These are phyloP conservation scores for Aspergillus bertholletiae DNA, from an alignment of 495 filamentous ascomycete genomes.

Conservation along the genomic window DNA sequence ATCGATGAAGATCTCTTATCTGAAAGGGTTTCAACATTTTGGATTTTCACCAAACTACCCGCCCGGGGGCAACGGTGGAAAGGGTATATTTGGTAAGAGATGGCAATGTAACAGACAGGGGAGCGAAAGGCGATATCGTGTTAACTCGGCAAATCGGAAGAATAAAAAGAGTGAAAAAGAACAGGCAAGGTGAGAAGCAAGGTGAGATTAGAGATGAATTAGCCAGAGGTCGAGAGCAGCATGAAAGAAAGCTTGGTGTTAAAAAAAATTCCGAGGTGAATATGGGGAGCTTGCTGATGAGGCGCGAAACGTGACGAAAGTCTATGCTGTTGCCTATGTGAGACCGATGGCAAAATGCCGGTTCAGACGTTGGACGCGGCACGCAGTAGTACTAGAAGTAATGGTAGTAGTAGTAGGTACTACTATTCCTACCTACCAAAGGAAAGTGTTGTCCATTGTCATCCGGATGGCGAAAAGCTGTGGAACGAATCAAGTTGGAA, in stretches of 20 bases:
- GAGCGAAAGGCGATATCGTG: not conserved
- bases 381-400: too few species aligned
- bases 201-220: not conserved
- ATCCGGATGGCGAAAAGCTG: not conserved
- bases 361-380: too few species aligned
- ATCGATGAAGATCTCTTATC: slow-evolving; percentile 35
- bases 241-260: slow-evolving; percentile 4
- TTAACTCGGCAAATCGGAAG: not conserved
- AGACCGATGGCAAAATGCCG: not conserved
- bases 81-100: not conserved
- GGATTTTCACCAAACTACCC: not conserved
- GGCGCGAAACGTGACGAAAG: slow-evolving; percentile 4
- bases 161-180: not conserved
- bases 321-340: slow-evolving; percentile 24
- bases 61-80: not conserved
- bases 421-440: not conserved
- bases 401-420: too few species aligned
- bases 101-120: not conserved
- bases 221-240: not conserved
- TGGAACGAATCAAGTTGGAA: not conserved
- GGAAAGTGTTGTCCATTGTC: not conserved
- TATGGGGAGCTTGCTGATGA: slow-evolving; percentile 5
- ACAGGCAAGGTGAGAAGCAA: not conserved
- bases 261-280: slow-evolving; percentile 1
- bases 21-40: slow-evolving; percentile 44